These are phyloP conservation scores for grape (Vitis vinifera) DNA, from an alignment of 164 flowering plant genomes.

Conservation along the genomic window ASM3070453v1 NC_081823.1:2951001-2951500, in stretches of 20 bases:
- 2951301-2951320: neutral
- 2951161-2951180: neutral
- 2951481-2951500: slow-evolving; percentile 4
- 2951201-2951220: slow-evolving; percentile 5
- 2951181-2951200: neutral
- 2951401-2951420: neutral
- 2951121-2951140: neutral
- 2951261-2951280: slow-evolving; percentile 1
- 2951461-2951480: neutral
- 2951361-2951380: neutral
- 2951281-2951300: slow-evolving; percentile 2
- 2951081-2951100: slow-evolving; percentile 1
- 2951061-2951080: slow-evolving; percentile 2
- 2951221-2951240: neutral
- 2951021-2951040: neutral
- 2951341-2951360: neutral
- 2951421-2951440: slow-evolving; percentile 2
- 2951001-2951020: neutral
- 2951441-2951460: slow-evolving; percentile 7
- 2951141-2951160: neutral
- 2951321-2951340: neutral
- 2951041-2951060: neutral
- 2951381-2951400: neutral
- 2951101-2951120: slow-evolving; percentile 3
- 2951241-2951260: slow-evolving; percentile 4